Evolutionary conservation across 208 protist species (phyloP).

Genomic region (Trypanosoma avium): DNA sequence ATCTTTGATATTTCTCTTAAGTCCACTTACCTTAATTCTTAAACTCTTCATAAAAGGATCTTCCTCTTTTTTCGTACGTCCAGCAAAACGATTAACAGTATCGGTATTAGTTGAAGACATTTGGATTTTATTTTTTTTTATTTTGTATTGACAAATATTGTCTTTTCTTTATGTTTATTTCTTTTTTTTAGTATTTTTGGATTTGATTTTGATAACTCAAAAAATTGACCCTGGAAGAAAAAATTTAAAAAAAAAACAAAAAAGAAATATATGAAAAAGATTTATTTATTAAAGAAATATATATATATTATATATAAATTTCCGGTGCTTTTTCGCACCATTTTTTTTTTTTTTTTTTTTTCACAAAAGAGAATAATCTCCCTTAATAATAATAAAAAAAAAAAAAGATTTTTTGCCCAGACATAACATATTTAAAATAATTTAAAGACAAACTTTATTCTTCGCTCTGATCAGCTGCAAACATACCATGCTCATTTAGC

Average conservation of each 20-base stretch:
- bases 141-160: too few species aligned
- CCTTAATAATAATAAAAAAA: conserved; percentile 1
- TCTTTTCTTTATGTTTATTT: conserved; percentile 6
- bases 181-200: background rate
- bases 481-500: conserved; percentile 90
- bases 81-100: conserved; percentile 38
- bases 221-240: too few species aligned
- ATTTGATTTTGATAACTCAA: too few species aligned
- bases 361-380: too few species aligned
- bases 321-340: too few species aligned
- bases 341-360: too few species aligned
- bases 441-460: conserved; percentile 43
- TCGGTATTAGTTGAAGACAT: conserved; percentile 35
- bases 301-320: too few species aligned
- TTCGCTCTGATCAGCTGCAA: conserved; percentile 75
- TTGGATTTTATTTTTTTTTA: conserved; percentile 6
- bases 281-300: too few species aligned
- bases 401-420: background rate
- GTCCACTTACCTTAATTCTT: conserved; percentile 54
- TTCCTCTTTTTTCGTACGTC: conserved; percentile 44
- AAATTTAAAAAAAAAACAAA: too few species aligned
- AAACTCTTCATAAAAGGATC: conserved; percentile 48
- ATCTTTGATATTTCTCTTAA: conserved; percentile 74
- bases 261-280: too few species aligned
- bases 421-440: conserved; percentile 1